phyloP scores from a whole-genome alignment of 2,329 filamentous ascomycete genomes.

The Xylogone sp. region DNA sequence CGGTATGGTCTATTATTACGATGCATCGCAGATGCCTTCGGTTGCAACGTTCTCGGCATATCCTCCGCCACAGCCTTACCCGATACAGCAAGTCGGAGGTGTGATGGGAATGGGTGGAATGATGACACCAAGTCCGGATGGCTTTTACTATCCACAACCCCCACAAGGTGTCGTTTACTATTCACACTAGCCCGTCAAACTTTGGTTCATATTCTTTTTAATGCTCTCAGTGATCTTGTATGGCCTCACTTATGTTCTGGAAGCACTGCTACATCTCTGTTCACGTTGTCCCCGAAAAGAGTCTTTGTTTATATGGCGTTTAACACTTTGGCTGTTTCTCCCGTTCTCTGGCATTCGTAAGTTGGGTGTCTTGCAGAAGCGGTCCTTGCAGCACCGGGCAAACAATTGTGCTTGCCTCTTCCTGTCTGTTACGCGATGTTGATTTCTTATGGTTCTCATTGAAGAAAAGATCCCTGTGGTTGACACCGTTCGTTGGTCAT shows the following conservation, averaged over 20 bases:
- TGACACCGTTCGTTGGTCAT: conserved; percentile 11
- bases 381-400: background rate
- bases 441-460: conserved; percentile 23
- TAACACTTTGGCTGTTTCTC: conserved; percentile 1
- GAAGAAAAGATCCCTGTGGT: conserved; percentile 17
- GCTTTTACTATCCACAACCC: conserved; percentile 66
- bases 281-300: conserved; percentile 16
- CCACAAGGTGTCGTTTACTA: conserved; percentile 57
- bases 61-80: conserved; percentile 49
- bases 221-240: conserved; percentile 26
- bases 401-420: conserved; percentile 8
- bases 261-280: conserved; percentile 17
- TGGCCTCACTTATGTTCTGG: conserved; percentile 22
- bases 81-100: conserved; percentile 45
- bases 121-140: conserved; percentile 65
- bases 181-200: conserved; percentile 43
- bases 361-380: background rate
- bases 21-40: conserved; percentile 65
- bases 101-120: conserved; percentile 73
- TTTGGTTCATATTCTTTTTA: conserved; percentile 22
- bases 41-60: conserved; percentile 38
- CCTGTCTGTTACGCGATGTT: conserved; percentile 18
- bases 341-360: background rate
- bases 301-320: background rate
- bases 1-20: conserved; percentile 94